phyloP scores from a whole-genome alignment of 441 rosid species.

The Pelargonium australe region DNA sequence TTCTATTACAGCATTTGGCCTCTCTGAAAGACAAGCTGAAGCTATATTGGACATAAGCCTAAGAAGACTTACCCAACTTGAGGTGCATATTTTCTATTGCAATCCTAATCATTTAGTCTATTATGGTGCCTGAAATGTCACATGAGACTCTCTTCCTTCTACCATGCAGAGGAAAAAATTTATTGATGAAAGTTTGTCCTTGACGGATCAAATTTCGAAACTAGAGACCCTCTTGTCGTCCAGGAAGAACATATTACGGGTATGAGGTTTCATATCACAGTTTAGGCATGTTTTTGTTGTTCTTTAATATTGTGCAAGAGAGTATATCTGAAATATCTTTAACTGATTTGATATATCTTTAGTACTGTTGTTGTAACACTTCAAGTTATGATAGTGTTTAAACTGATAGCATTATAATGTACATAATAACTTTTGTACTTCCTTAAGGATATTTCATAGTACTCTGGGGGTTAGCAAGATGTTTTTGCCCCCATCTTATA shows the following conservation, averaged over 20 bases:
- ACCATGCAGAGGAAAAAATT: conserved; percentile 64
- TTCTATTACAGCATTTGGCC: conserved; percentile 44
- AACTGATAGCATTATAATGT: neutral
- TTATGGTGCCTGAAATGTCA: conserved; percentile 10
- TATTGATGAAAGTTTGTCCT: conserved; percentile 58
- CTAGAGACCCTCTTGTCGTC: conserved; percentile 66
- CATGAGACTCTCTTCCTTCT: conserved; percentile 12
- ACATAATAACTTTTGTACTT: neutral
- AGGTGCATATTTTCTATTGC: conserved; percentile 39
- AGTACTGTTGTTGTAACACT: neutral
- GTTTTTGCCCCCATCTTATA: neutral
- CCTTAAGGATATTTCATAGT: neutral
- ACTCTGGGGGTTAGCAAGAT: too few species aligned
- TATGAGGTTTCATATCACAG: conserved; percentile 23
- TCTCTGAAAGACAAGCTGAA: conserved; percentile 88
- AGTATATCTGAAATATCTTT: neutral
- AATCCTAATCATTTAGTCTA: conserved; percentile 8
- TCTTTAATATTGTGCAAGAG: neutral
- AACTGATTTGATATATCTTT: neutral
- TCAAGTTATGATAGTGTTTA: neutral
- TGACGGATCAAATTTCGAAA: conserved; percentile 66
- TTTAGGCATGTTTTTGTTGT: conserved; percentile 9
- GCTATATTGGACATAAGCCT: conserved; percentile 81
- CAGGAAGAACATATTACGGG: conserved; percentile 69
- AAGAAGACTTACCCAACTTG: conserved; percentile 72